Percentiles rank a stretch among this genome's conserved stretches.
Conservation (phyloP, 2,329 filamentous ascomycete genomes). For the Macrophomina tecta region DNA sequence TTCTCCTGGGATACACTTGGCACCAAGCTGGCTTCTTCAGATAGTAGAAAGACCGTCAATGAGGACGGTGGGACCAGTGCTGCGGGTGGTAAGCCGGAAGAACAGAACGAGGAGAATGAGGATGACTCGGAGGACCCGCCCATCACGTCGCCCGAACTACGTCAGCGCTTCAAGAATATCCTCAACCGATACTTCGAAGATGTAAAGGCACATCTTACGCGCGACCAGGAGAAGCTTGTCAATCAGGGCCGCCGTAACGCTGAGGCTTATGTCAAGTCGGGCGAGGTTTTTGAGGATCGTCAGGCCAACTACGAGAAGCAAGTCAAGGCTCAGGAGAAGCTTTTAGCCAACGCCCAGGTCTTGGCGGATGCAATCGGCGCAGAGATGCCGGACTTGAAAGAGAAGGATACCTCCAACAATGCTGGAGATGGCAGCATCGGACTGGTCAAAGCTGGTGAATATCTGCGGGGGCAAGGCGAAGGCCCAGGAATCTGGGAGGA, state of each 20-base stretch:
- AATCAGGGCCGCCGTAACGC: constrained; percentile 92
- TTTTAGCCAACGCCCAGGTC: constrained; percentile 87
- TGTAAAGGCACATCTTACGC: constrained; percentile 83
- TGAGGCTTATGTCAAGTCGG: constrained; percentile 97
- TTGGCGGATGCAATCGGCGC: constrained; percentile 85
- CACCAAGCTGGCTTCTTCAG: constrained; percentile 71
- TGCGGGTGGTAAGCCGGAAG: constrained; percentile 56
- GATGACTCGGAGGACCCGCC: constrained; percentile 70
- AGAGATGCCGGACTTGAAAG: constrained; percentile 93
- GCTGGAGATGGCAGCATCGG: constrained; percentile 80
- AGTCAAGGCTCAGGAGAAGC: constrained; percentile 87
- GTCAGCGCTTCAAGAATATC: constrained; percentile 85
- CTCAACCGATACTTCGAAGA: constrained; percentile 90
- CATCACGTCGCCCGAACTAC: constrained; percentile 76
- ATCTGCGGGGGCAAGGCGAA: constrained; percentile 86
- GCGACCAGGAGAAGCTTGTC: constrained; percentile 89
- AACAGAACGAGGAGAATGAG: constrained; percentile 58
- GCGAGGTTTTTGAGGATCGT: constrained; percentile 96
- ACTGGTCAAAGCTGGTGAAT: constrained; percentile 91
- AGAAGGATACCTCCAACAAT: constrained; percentile 73
- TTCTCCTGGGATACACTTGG: constrained; percentile 96
- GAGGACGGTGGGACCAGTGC: constrained; percentile 74
- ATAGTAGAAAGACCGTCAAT: constrained; percentile 82
- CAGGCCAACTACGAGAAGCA: constrained; percentile 96
- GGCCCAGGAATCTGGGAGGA: constrained; percentile 98